Evolutionary conservation across 805 yeast genomes (phyloP).

Genomic region (Pichia nakasei): DNA sequence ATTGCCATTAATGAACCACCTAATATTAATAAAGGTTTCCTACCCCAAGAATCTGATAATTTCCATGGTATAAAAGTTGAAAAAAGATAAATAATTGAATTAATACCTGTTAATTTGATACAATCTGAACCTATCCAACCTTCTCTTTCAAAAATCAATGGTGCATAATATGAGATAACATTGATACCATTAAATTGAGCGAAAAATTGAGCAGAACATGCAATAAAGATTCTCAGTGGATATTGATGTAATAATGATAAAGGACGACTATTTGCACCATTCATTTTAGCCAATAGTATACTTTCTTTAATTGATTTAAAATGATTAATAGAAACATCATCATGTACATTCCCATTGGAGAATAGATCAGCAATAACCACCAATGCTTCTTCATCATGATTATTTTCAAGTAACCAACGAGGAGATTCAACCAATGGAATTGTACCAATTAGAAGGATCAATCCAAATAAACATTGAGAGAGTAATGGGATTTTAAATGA

Average conservation of each 20-base stretch:
- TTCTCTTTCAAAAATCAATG: conserved; percentile 87
- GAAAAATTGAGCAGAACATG: conserved; percentile 85
- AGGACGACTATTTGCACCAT: conserved; percentile 73
- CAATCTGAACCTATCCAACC: conserved; percentile 91
- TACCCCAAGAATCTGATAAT: conserved; percentile 84
- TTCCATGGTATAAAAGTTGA: conserved; percentile 88
- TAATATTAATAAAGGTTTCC: conserved; percentile 70
- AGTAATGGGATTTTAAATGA: conserved; percentile 49
- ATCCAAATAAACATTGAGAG: conserved; percentile 57
- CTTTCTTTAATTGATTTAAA: conserved; percentile 75
- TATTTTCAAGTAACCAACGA: conserved; percentile 80
- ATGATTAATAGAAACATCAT: conserved; percentile 60
- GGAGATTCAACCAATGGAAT: conserved; percentile 81
- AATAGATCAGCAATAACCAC: conserved; percentile 77
- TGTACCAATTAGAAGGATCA: conserved; percentile 62
- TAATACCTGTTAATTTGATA: conserved; percentile 82
- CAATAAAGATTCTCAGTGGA: conserved; percentile 70
- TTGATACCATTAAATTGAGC: conserved; percentile 93
- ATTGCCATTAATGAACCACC: conserved; percentile 79
- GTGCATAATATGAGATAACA: conserved; percentile 88
- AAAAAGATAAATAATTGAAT: conserved; percentile 42
- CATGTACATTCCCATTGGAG: conserved; percentile 67
- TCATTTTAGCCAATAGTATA: conserved; percentile 65
- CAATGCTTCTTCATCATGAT: conserved; percentile 74
- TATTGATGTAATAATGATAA: conserved; percentile 57